Conservation (phyloP, 2,329 filamentous ascomycete species). For the Talaromyces piceae region DNA sequence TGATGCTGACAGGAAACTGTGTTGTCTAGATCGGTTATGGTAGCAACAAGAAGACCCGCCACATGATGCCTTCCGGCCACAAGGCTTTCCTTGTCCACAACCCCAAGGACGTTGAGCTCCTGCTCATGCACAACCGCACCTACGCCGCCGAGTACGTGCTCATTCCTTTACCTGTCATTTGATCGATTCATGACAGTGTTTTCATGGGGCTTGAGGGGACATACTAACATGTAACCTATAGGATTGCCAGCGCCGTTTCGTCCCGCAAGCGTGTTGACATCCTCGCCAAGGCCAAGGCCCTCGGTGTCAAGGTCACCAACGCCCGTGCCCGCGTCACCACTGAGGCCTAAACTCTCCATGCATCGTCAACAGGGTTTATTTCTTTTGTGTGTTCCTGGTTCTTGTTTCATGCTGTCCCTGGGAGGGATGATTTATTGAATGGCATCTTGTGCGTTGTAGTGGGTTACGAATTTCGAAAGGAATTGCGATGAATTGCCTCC, state of each 20-base stretch:
- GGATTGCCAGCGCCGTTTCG: slow-evolving; percentile 96
- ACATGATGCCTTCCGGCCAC: slow-evolving; percentile 98
- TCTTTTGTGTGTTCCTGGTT: slow-evolving; percentile 9
- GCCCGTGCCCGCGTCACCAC: slow-evolving; percentile 97
- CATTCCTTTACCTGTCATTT: no score
- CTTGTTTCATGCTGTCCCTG: slow-evolving; percentile 9
- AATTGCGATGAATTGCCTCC: neutral
- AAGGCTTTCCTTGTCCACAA: slow-evolving; percentile 99
- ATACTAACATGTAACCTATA: slow-evolving; percentile 31
- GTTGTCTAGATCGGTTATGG: slow-evolving; percentile 95
- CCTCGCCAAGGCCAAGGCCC: slow-evolving; percentile 91
- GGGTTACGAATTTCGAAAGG: slow-evolving; percentile 3
- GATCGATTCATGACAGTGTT: neutral
- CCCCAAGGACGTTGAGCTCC: slow-evolving; percentile 86
- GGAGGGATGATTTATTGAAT: neutral
- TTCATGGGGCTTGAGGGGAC: neutral
- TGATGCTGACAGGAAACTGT: slow-evolving; percentile 12
- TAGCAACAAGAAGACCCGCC: slow-evolving; percentile 98
- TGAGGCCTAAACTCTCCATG: slow-evolving; percentile 55
- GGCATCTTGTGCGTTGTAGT: slow-evolving; percentile 2
- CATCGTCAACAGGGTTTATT: slow-evolving; percentile 11
- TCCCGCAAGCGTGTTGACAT: slow-evolving; percentile 99
- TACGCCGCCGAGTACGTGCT: slow-evolving; percentile 98
- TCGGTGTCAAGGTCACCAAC: slow-evolving; percentile 99
- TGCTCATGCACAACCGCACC: slow-evolving; percentile 99